Evolutionary conservation across 2,329 filamentous ascomycete genomes (phyloP).

Genomic region (Xylariales sp.): DNA sequence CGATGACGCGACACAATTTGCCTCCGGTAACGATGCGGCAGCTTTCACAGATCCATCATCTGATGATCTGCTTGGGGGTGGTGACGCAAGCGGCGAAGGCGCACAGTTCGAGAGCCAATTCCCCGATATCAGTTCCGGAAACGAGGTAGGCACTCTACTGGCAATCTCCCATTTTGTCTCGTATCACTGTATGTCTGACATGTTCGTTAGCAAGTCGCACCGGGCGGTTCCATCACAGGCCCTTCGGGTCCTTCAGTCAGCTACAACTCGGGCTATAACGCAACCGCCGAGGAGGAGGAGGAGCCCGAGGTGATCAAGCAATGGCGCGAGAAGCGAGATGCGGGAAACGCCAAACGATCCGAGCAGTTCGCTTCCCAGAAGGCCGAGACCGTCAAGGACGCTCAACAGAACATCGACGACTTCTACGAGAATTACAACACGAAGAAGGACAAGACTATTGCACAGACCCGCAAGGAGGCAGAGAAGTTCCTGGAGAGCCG

Average conservation of each 20-base stretch:
- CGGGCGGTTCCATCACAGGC: slow-evolving; percentile 77
- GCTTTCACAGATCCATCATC: slow-evolving; percentile 60
- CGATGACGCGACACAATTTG: slow-evolving; percentile 89
- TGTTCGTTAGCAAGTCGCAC: slow-evolving; percentile 57
- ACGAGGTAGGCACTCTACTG: slow-evolving; percentile 52
- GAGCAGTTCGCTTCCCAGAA: slow-evolving; percentile 80
- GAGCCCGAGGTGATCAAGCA: slow-evolving; percentile 85
- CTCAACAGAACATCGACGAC: slow-evolving; percentile 92
- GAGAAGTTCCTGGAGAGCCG: slow-evolving; percentile 85
- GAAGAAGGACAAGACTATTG: slow-evolving; percentile 91
- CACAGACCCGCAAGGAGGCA: slow-evolving; percentile 84
- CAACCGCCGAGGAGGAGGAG: slow-evolving; percentile 61
- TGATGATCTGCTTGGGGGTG: slow-evolving; percentile 69
- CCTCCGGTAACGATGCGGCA: slow-evolving; percentile 66
- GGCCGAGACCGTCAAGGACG: slow-evolving; percentile 79
- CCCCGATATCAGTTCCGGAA: slow-evolving; percentile 66
- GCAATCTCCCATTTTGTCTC: neutral
- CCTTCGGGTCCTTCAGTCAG: slow-evolving; percentile 59
- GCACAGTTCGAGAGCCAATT: slow-evolving; percentile 81
- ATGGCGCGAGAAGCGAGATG: slow-evolving; percentile 89
- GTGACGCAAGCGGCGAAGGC: slow-evolving; percentile 33
- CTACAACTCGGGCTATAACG: slow-evolving; percentile 58
- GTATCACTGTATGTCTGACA: slow-evolving; percentile 11
- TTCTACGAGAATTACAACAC: slow-evolving; percentile 99
- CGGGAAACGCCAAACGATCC: slow-evolving; percentile 75